A percentile compares a stretch with the other conserved stretches of the same genome.
These are phyloP conservation scores for Xylaria telfairii DNA, from an alignment of 495 filamentous ascomycete genomes.

Conservation along the genomic window DNA sequence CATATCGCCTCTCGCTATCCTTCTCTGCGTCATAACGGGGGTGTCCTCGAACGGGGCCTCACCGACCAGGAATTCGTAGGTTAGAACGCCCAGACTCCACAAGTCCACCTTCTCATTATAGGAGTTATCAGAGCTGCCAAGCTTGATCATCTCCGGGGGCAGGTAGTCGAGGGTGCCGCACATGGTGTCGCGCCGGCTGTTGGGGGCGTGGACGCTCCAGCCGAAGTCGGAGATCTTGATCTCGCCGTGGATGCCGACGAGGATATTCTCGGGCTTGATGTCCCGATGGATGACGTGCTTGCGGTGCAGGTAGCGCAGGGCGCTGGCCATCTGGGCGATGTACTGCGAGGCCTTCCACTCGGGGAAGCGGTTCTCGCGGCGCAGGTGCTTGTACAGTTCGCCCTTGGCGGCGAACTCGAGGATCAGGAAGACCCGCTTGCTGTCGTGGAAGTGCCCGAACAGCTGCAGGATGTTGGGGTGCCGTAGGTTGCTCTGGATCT, in stretches of 20 bases:
- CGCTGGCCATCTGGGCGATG: constrained; percentile 97
- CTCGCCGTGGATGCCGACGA: constrained; percentile 95
- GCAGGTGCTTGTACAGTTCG: constrained; percentile 95
- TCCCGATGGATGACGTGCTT: constrained; percentile 99
- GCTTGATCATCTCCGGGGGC: constrained; percentile 95
- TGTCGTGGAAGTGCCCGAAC: constrained; percentile 97
- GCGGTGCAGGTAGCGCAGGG: constrained; percentile 88
- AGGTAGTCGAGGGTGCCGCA: constrained; percentile 98
- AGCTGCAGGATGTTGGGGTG: constrained; percentile 95
- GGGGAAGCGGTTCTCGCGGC: constrained; percentile 84
- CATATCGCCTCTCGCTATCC: constrained; percentile 92
- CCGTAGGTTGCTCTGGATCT: constrained; percentile 94
- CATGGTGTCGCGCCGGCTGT: constrained; percentile 91
- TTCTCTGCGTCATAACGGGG: constrained; percentile 89
- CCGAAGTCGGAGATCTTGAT: constrained; percentile 99
- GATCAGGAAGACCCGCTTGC: constrained; percentile 93
- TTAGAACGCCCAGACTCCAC: constrained; percentile 94
- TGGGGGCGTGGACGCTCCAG: constrained; percentile 97
- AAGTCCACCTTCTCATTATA: constrained; percentile 96
- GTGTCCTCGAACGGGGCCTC: constrained; percentile 97
- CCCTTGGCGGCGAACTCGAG: constrained; percentile 95
- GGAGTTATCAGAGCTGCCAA: constrained; percentile 77
- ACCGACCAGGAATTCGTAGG: constrained; percentile 94
- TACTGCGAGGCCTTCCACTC: constrained; percentile 98
- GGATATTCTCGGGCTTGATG: constrained; percentile 98